A percentile compares a stretch with the other conserved stretches of the same genome.
Evolutionary conservation across 345 rosid species (phyloP).

Genomic region (Nephelium lappaceum): DNA sequence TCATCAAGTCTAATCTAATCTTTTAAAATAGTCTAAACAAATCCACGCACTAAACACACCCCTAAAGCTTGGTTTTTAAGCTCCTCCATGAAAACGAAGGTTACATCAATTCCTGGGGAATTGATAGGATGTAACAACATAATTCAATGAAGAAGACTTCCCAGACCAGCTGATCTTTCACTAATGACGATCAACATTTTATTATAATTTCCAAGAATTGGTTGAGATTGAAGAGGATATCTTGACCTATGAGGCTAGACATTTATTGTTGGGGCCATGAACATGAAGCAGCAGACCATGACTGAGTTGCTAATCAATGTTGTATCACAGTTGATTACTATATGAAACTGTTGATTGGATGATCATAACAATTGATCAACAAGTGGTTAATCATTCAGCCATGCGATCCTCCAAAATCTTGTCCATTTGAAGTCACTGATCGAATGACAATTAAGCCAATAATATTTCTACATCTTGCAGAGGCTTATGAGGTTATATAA

Average conservation of each 20-base stretch:
- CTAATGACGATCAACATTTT: neutral
- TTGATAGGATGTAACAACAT: neutral
- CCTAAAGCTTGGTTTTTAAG: no score
- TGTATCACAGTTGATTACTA: no score
- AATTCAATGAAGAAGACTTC: neutral
- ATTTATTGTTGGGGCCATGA: neutral
- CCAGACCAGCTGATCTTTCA: neutral
- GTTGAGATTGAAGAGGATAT: no score
- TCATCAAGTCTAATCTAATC: no score
- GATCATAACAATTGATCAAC: no score
- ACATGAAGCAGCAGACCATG: neutral
- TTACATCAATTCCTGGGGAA: neutral
- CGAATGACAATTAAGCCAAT: neutral
- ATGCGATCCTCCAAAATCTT: neutral
- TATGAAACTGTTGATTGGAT: no score
- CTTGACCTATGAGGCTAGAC: neutral
- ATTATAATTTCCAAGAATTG: no score
- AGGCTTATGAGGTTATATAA: no score
- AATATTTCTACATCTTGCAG: neutral
- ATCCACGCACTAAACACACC: no score
- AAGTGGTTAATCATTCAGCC: neutral
- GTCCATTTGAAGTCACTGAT: neutral
- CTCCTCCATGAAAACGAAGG: constrained; percentile 17
- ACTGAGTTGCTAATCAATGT: neutral
- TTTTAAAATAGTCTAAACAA: no score